These are phyloP conservation scores for Sphaerulina vaccinii DNA, from an alignment of 2,329 filamentous ascomycete genomes.

Conservation along the genomic window DNA sequence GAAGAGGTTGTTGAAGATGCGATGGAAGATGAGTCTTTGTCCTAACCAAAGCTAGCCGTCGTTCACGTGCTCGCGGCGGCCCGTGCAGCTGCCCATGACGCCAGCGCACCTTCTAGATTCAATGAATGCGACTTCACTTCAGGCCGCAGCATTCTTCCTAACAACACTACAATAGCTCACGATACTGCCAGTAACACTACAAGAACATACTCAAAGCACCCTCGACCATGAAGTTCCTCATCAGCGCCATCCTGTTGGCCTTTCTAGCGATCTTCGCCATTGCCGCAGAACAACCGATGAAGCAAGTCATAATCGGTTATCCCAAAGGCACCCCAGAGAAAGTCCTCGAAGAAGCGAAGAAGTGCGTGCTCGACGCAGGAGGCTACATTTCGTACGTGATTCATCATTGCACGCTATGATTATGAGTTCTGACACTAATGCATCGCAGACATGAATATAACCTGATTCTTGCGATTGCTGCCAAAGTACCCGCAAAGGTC, in stretches of 20 bases:
- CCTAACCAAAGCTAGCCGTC: too few species aligned
- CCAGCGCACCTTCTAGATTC: too few species aligned
- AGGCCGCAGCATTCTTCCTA: too few species aligned
- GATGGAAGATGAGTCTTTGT: too few species aligned
- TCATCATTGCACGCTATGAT: not conserved
- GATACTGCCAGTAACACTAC: too few species aligned
- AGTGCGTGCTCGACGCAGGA: constrained; percentile 39
- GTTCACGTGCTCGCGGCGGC: too few species aligned
- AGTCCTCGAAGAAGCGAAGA: constrained; percentile 69
- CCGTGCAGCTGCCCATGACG: too few species aligned
- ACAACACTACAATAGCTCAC: too few species aligned
- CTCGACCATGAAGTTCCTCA: constrained; percentile 32
- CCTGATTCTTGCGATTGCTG: constrained; percentile 35
- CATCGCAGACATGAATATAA: constrained; percentile 31
- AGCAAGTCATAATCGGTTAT: constrained; percentile 77
- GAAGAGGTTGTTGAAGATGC: not conserved
- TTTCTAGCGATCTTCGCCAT: constrained; percentile 24
- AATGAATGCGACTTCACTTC: too few species aligned
- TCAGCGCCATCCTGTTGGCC: constrained; percentile 28
- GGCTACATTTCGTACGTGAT: constrained; percentile 26
- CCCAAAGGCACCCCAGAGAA: constrained; percentile 65
- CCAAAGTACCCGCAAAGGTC: constrained; percentile 66
- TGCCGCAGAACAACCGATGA: constrained; percentile 49
- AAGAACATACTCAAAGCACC: not conserved
- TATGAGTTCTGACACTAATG: constrained; percentile 20